Evolutionary conservation across 2,329 filamentous ascomycete species (phyloP), one percentile per base, ranked within the genome.

Genomic region (Cytospora piceae): DNA sequence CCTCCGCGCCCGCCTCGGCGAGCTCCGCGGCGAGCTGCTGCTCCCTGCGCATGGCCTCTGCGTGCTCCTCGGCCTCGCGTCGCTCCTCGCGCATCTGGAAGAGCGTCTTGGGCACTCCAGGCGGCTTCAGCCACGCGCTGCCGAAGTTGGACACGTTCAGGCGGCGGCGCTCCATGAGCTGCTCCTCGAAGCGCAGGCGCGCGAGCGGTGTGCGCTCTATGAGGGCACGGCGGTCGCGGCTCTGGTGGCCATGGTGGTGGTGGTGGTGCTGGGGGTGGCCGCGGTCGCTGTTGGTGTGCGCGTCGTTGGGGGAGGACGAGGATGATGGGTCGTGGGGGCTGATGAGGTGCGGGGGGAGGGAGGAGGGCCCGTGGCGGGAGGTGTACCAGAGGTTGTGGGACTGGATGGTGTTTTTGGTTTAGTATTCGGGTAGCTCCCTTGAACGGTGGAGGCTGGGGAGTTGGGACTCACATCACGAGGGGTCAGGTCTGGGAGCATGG

Each of bases 51-150:
- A 92, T 80, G 2, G 90, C 86, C 73, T 91, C 88, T 68, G 91
- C 87, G 67, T 94, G 91, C 77, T 99, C 95, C 74, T 94, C 90
- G 63, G 91, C 86, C 80, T 99, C 95, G 14, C 91, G 86, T 70
- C 90, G 88, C 80, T 99, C 95, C 78, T 99, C 95, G 52, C 91
- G 89, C 79, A 93, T 87, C 69, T 96, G 93, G 74, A 96, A 90
- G 67, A 97, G 87, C 1, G 94, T 97, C 82, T 98, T 99, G 65
- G 87, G 77, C 63, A 97, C 85, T 9, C 94, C 95, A 0, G 93
- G 93, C 0, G 95, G 95, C 66, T 90, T 91, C 64, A 99, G 89
- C 95, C 95, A 99, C 54, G 86, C 86, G 70, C 89, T 91, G 67
- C 95, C 95, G 74, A 96, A 97, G 73, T 93, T 91, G 57, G 90